A percentile compares a stretch with the other conserved stretches of the same genome.
phyloP scores from a whole-genome alignment of 148 eudicot species.

The Amaranthus hypochondriacus region DNA sequence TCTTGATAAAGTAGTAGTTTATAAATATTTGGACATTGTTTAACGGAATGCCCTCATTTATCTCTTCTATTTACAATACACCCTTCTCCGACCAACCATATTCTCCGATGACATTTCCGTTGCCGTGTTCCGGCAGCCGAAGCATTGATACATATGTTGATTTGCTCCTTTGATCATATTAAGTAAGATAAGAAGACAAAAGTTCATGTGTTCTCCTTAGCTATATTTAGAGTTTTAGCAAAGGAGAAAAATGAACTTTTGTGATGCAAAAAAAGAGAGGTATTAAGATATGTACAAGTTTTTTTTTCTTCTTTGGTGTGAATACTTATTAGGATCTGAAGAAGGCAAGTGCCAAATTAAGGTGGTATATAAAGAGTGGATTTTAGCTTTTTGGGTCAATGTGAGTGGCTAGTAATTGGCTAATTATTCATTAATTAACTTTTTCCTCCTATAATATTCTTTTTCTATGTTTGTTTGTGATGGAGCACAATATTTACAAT shows the following conservation, averaged over 20 bases:
- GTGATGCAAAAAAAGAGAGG: background rate
- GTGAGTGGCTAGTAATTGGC: slow-evolving; percentile 23
- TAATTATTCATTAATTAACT: slow-evolving; percentile 11
- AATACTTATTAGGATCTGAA: background rate
- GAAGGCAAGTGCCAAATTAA: slow-evolving; percentile 14
- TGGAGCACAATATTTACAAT: too few relatives aligned
- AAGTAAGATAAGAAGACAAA: background rate
- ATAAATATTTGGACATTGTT: slow-evolving; percentile 1
- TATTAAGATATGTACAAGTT: background rate
- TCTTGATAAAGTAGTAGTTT: slow-evolving; percentile 27
- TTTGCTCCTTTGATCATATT: slow-evolving; percentile 9
- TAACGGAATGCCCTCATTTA: background rate
- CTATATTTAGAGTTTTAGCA: slow-evolving; percentile 6
- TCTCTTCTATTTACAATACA: slow-evolving; percentile 17
- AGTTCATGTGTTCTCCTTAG: slow-evolving; percentile 6
- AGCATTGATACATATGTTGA: background rate
- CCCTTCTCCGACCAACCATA: slow-evolving; percentile 18
- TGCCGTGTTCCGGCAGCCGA: background rate
- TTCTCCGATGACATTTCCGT: slow-evolving; percentile 6
- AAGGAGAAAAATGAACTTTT: slow-evolving; percentile 3
- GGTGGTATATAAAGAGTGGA: slow-evolving; percentile 57
- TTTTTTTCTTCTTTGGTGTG: background rate
- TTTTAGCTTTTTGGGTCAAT: slow-evolving; percentile 27
- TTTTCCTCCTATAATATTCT: background rate
- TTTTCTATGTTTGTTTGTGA: background rate